phyloP scores from a whole-genome alignment of 2,329 filamentous ascomycete genomes.

The Stachybotrys elegans region DNA sequence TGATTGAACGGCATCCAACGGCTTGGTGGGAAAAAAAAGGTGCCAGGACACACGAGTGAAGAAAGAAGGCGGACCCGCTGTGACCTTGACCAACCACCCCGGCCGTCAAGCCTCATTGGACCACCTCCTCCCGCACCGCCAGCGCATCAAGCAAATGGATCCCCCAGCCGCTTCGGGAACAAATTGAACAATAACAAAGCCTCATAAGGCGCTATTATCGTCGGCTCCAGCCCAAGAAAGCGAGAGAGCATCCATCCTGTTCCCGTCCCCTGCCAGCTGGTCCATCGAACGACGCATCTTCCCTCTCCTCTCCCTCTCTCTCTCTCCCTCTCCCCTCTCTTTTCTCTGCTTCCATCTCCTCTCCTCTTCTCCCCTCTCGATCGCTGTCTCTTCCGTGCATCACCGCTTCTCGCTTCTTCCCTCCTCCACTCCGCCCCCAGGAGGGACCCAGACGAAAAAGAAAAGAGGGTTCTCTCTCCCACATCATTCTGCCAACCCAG shows the following conservation, averaged over 20 bases:
- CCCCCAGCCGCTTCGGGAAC: constrained; percentile 17
- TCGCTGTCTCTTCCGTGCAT: background rate
- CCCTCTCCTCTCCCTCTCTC: constrained; percentile 6
- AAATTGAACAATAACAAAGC: constrained; percentile 32
- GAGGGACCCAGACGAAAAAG: no score
- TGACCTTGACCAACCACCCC: constrained; percentile 12
- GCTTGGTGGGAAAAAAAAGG: no score
- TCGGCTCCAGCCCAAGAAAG: background rate
- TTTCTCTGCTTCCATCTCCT: background rate
- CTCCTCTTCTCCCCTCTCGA: background rate
- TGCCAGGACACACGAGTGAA: constrained; percentile 1
- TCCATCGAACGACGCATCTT: no score
- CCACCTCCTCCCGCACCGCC: constrained; percentile 29
- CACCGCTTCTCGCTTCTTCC: background rate
- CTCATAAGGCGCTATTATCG: no score
- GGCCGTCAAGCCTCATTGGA: constrained; percentile 27
- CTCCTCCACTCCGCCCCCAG: no score
- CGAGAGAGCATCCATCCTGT: no score
- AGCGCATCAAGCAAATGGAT: constrained; percentile 35
- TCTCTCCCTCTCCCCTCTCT: constrained; percentile 3
- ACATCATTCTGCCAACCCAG: no score
- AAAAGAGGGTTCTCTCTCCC: no score
- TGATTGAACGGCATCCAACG: no score
- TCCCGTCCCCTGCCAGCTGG: no score
- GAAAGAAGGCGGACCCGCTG: background rate